These are phyloP conservation scores for Hibiscus trionum DNA, from an alignment of 345 rosid species.

Conservation along the genomic window DNA sequence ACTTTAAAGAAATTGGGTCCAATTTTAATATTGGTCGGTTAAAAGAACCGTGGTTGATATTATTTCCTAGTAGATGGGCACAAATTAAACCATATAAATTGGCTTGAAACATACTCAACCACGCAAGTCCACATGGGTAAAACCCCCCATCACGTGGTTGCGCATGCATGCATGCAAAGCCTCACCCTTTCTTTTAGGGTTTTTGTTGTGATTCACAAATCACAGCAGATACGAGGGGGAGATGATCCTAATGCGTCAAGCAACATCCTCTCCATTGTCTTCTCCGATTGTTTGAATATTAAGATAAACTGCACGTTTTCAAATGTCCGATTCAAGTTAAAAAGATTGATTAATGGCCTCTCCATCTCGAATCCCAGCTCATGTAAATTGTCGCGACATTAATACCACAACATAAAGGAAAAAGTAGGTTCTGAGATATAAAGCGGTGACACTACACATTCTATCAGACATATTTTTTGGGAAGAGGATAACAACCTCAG, in stretches of 20 bases:
- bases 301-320: background rate
- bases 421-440: too few species aligned
- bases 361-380: slow-evolving; percentile 13
- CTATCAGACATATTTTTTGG: too few species aligned
- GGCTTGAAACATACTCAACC: slow-evolving; percentile 29
- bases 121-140: background rate
- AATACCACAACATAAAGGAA: too few species aligned
- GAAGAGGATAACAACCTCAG: too few species aligned
- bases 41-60: background rate
- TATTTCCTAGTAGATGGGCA: background rate
- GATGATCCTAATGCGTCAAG: slow-evolving; percentile 37
- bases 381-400: too few species aligned
- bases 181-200: background rate
- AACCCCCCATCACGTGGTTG: slow-evolving; percentile 22
- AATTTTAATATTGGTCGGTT: background rate
- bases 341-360: slow-evolving; percentile 4
- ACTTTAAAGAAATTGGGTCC: background rate
- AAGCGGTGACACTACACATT: too few species aligned
- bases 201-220: background rate
- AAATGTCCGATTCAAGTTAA: background rate
- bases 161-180: slow-evolving; percentile 15
- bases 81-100: slow-evolving; percentile 5
- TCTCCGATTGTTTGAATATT: background rate
- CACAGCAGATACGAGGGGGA: slow-evolving; percentile 23
- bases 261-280: slow-evolving; percentile 41